Evolutionary conservation across 2,329 filamentous ascomycete genomes (phyloP).

Genomic region (Fulvia fulva): DNA sequence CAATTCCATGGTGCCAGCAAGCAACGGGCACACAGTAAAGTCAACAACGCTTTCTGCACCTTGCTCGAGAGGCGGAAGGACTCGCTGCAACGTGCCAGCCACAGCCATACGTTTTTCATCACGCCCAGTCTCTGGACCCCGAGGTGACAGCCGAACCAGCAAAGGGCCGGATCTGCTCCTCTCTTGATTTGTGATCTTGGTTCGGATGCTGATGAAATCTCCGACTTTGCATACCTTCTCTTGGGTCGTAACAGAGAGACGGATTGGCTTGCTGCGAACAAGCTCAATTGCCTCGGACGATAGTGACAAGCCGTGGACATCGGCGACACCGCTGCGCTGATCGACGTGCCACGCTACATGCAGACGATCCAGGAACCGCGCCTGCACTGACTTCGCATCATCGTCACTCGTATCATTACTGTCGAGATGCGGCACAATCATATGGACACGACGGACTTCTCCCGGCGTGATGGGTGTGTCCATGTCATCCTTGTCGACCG

Average conservation of each 20-base stretch:
- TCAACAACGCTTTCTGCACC: conserved; percentile 15
- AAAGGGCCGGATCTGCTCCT: conserved; percentile 11
- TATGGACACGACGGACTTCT: conserved; percentile 20
- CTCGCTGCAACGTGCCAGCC: conserved; percentile 18
- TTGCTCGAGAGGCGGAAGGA: conserved; percentile 15
- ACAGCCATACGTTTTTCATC: conserved; percentile 18
- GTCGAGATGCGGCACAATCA: conserved; percentile 8
- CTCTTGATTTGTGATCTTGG: conserved; percentile 10
- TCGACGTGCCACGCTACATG: conserved; percentile 22
- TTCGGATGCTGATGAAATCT: conserved; percentile 15
- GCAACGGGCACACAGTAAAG: conserved; percentile 23
- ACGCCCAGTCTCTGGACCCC: background rate
- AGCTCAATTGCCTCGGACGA: conserved; percentile 14
- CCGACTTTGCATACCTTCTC: conserved; percentile 5
- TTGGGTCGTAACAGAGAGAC: conserved; percentile 4
- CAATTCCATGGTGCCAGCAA: conserved; percentile 19
- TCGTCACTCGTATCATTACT: conserved; percentile 10
- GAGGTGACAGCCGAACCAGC: conserved; percentile 11
- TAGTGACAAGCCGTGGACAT: conserved; percentile 16
- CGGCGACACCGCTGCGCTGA: conserved; percentile 21
- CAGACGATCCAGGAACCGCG: conserved; percentile 17
- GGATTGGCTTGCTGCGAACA: conserved; percentile 14
- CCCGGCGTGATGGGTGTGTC: conserved; percentile 18
- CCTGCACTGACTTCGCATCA: conserved; percentile 12
- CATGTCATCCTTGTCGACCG: conserved; percentile 1